Conservation (phyloP, 2,329 filamentous ascomycete species). For the Cytospora mali region DNA sequence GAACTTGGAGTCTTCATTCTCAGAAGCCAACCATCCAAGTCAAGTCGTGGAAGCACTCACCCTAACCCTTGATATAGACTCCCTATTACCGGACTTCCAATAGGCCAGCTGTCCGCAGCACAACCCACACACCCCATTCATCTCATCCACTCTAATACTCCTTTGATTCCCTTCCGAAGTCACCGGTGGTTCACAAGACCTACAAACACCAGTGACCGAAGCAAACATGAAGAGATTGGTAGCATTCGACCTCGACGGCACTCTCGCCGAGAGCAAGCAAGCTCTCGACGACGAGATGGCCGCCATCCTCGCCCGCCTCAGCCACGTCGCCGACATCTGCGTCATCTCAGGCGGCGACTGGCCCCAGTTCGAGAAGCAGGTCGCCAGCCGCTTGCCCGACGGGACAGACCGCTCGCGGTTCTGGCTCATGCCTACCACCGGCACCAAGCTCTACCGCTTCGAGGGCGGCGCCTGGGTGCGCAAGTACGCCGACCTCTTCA, state of each 20-base stretch:
- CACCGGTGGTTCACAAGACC: not conserved
- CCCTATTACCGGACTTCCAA: not conserved
- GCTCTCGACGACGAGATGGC: conserved; percentile 27
- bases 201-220: not conserved
- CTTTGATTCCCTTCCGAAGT: not conserved
- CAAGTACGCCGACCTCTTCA: conserved; percentile 44
- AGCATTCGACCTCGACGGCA: conserved; percentile 29
- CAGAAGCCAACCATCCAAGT: no score
- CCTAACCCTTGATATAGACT: not conserved
- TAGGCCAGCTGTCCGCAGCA: not conserved
- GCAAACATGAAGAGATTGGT: conserved; percentile 24
- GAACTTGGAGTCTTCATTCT: no score
- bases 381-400: conserved; percentile 41
- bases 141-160: not conserved
- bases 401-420: conserved; percentile 41
- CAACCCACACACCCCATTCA: not conserved
- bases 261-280: conserved; percentile 29
- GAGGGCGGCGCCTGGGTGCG: conserved; percentile 36
- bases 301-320: conserved; percentile 32
- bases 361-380: conserved; percentile 46
- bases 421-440: conserved; percentile 47
- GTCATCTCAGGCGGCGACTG: conserved; percentile 47
- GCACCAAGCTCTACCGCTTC: conserved; percentile 44
- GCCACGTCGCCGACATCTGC: conserved; percentile 43
- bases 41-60: no score